Conservation (phyloP, 805 yeast species). For the Maudiozyma pseudohumilis region DNA sequence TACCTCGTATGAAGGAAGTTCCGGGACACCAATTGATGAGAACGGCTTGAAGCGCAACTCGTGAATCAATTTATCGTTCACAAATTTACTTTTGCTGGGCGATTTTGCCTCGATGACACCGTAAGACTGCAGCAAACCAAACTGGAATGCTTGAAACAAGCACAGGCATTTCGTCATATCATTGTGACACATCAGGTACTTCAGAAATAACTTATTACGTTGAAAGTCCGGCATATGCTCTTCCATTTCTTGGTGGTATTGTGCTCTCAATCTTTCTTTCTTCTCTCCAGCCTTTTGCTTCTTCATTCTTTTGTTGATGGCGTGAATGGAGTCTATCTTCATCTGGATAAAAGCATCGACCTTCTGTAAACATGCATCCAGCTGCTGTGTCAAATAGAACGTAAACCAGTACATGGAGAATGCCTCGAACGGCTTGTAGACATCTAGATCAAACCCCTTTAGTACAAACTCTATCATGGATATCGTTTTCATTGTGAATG, state of each 20-base stretch:
- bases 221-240: conserved; percentile 31
- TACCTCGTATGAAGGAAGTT: conserved; percentile 39
- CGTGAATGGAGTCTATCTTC: conserved; percentile 29
- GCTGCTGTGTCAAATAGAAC: conserved; percentile 41
- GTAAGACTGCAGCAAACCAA: conserved; percentile 20
- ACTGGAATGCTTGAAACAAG: conserved; percentile 28
- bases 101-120: conserved; percentile 18
- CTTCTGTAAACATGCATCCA: conserved; percentile 34
- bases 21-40: conserved; percentile 71
- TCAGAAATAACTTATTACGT: conserved; percentile 18
- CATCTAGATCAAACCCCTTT: conserved; percentile 64
- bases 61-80: conserved; percentile 31
- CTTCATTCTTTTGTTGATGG: conserved; percentile 33
- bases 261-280: conserved; percentile 33
- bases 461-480: conserved; percentile 66
- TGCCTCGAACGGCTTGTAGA: conserved; percentile 64
- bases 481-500: conserved; percentile 53
- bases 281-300: conserved; percentile 43
- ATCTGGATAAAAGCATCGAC: conserved; percentile 25
- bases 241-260: conserved; percentile 27
- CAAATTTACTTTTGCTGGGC: conserved; percentile 21
- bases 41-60: conserved; percentile 68
- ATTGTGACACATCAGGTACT: conserved; percentile 17
- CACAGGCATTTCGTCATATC: conserved; percentile 24
- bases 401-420: conserved; percentile 61